phyloP scores from a whole-genome alignment of 257 asterid genomes.

The Nicotiana paniculata region DNA sequence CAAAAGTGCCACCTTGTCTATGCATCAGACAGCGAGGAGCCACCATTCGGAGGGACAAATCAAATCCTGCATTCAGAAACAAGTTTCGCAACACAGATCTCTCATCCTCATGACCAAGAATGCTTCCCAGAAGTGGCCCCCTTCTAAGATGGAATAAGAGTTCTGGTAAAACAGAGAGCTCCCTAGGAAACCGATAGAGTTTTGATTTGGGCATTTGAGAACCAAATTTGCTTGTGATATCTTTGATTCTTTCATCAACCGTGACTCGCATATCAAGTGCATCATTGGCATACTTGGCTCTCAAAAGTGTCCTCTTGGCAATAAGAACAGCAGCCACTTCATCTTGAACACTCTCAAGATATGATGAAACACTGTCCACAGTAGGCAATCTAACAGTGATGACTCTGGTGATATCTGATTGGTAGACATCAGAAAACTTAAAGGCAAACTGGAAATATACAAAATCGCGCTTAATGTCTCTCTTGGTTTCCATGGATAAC shows the following conservation, averaged over 20 bases:
- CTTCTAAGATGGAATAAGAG: constrained; percentile 80
- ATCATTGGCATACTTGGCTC: constrained; percentile 54
- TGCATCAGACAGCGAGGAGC: constrained; percentile 99
- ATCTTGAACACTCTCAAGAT: constrained; percentile 83
- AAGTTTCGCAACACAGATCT: constrained; percentile 76
- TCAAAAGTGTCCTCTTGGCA: constrained; percentile 73
- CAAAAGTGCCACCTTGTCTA: constrained; percentile 95
- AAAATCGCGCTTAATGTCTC: constrained; percentile 82
- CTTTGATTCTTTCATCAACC: constrained; percentile 86
- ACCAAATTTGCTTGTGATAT: constrained; percentile 70
- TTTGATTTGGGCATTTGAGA: constrained; percentile 77
- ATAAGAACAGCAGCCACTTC: constrained; percentile 91
- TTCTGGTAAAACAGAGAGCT: constrained; percentile 72
- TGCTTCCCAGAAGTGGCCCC: constrained; percentile 89
- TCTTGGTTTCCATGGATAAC: constrained; percentile 59
- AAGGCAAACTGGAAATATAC: constrained; percentile 77
- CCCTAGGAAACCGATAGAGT: constrained; percentile 77
- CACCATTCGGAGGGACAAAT: constrained; percentile 89
- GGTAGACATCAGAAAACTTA: constrained; percentile 69
- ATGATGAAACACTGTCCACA: constrained; percentile 73
- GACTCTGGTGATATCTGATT: constrained; percentile 89
- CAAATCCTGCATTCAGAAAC: constrained; percentile 86
- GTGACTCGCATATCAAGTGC: constrained; percentile 68
- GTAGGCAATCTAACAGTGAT: constrained; percentile 76
- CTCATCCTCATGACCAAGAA: constrained; percentile 90